Conservation (phyloP, 768 basidiomycete genomes). For the Boletus subcaerulescens region DNA sequence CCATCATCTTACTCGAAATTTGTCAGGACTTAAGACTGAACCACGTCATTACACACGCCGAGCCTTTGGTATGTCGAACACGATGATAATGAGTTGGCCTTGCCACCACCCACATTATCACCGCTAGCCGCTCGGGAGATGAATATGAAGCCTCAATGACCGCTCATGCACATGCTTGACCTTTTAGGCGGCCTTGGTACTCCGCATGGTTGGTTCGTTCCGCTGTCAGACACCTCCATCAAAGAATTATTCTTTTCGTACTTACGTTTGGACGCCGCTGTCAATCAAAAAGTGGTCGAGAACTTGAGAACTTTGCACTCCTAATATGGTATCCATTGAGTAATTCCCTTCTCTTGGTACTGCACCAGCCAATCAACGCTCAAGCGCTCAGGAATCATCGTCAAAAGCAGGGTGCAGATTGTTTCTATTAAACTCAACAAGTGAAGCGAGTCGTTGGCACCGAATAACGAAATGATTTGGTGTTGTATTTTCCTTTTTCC, state of each 20-base stretch:
- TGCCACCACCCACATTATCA: conserved; percentile 36
- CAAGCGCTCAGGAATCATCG: too few species aligned
- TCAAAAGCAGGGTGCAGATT: too few species aligned
- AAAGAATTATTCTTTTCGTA: background rate
- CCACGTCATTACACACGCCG: conserved; percentile 13
- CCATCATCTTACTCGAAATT: conserved; percentile 1
- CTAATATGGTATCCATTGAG: too few species aligned
- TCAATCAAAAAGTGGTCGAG: too few species aligned
- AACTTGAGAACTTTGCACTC: too few species aligned
- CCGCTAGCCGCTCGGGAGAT: conserved; percentile 39
- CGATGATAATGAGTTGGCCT: conserved; percentile 39
- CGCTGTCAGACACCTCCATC: conserved; percentile 49
- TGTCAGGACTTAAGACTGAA: background rate
- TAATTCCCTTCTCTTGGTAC: too few species aligned
- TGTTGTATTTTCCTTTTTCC: too few species aligned
- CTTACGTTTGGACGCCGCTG: conserved; percentile 5
- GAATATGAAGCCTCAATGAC: conserved; percentile 59
- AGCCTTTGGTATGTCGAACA: conserved; percentile 17
- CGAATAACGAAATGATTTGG: too few species aligned
- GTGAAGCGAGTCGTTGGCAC: background rate
- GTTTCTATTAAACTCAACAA: background rate
- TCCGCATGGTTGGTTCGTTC: conserved; percentile 57
- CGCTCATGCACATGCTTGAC: conserved; percentile 27
- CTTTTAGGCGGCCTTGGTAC: background rate
- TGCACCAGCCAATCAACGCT: too few species aligned